Conservation (phyloP, 768 basidiomycete genomes). For the Boletus sensibilis region DNA sequence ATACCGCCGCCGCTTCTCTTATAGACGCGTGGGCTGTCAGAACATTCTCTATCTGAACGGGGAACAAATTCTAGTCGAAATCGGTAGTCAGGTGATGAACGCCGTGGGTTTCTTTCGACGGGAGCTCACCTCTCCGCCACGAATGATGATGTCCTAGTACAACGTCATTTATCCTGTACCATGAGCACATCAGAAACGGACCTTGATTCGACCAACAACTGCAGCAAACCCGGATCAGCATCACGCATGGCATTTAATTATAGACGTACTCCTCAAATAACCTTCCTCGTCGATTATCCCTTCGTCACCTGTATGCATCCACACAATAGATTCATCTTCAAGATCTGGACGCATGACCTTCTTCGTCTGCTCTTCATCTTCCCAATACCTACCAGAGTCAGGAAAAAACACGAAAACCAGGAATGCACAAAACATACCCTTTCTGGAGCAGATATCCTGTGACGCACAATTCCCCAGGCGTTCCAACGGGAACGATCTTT, state of each 20-base stretch:
- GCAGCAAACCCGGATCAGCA: not conserved
- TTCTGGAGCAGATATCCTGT: slow-evolving; percentile 79
- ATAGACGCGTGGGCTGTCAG: slow-evolving; percentile 55
- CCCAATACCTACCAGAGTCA: slow-evolving; percentile 61
- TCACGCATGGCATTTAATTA: not conserved
- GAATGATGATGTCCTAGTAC: slow-evolving; percentile 74
- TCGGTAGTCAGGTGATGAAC: not conserved
- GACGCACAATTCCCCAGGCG: slow-evolving; percentile 71
- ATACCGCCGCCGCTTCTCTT: slow-evolving; percentile 69
- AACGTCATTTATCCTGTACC: slow-evolving; percentile 1
- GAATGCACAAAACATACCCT: slow-evolving; percentile 44
- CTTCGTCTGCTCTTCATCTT: slow-evolving; percentile 64
- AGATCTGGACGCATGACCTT: slow-evolving; percentile 51
- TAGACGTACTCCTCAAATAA: slow-evolving; percentile 62
- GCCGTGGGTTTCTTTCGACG: not conserved
- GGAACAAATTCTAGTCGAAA: slow-evolving; percentile 66
- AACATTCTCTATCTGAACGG: slow-evolving; percentile 81
- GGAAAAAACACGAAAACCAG: not conserved
- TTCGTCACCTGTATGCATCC: slow-evolving; percentile 87
- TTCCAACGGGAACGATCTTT: slow-evolving; percentile 65
- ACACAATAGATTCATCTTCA: slow-evolving; percentile 54
- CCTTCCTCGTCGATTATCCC: slow-evolving; percentile 81
- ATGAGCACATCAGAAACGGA: slow-evolving; percentile 23
- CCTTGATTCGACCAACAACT: slow-evolving; percentile 84
- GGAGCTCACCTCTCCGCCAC: slow-evolving; percentile 69